phyloP scores from a whole-genome alignment of 2,329 filamentous ascomycete genomes.

The Cladosporium halotolerans region DNA sequence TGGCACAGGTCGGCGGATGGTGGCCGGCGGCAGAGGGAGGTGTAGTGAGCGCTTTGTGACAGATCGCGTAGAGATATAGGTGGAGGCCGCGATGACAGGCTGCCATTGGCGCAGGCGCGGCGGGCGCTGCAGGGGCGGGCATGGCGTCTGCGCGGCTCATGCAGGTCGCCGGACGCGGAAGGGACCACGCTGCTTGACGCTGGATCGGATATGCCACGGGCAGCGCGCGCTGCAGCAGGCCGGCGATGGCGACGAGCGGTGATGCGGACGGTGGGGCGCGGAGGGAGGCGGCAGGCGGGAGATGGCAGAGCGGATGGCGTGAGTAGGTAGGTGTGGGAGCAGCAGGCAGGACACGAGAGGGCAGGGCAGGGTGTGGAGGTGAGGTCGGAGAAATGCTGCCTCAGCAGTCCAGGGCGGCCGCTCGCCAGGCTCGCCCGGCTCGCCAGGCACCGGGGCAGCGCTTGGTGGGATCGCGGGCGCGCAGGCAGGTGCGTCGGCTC shows the following conservation, averaged over 20 bases:
- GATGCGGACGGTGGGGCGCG: background rate
- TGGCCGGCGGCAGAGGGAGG: background rate
- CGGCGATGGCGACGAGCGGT: background rate
- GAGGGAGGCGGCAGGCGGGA: background rate
- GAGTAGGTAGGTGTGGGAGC: too few relatives aligned
- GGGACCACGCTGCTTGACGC: conserved; percentile 3
- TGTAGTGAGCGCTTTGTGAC: conserved; percentile 13
- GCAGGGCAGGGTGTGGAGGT: too few relatives aligned
- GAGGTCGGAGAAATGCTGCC: too few relatives aligned
- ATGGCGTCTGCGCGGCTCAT: conserved; percentile 27
- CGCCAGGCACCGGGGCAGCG: too few relatives aligned
- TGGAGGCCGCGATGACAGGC: conserved; percentile 5
- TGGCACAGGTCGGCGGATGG: conserved; percentile 3
- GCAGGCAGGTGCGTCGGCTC: too few relatives aligned
- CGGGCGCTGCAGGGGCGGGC: conserved; percentile 3
- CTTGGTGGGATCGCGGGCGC: too few relatives aligned
- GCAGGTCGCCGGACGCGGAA: conserved; percentile 19
- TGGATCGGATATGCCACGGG: conserved; percentile 7
- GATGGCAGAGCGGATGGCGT: too few relatives aligned
- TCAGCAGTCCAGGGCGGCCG: too few relatives aligned
- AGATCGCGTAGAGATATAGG: conserved; percentile 10
- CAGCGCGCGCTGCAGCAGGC: conserved; percentile 5
- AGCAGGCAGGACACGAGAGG: too few relatives aligned
- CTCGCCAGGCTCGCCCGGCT: too few relatives aligned
- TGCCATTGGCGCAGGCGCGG: conserved; percentile 6